These are phyloP conservation scores for Protomyces lactucae-debilis DNA, from an alignment of 1,139 yeast genomes.

Conservation along the genomic window DNA sequence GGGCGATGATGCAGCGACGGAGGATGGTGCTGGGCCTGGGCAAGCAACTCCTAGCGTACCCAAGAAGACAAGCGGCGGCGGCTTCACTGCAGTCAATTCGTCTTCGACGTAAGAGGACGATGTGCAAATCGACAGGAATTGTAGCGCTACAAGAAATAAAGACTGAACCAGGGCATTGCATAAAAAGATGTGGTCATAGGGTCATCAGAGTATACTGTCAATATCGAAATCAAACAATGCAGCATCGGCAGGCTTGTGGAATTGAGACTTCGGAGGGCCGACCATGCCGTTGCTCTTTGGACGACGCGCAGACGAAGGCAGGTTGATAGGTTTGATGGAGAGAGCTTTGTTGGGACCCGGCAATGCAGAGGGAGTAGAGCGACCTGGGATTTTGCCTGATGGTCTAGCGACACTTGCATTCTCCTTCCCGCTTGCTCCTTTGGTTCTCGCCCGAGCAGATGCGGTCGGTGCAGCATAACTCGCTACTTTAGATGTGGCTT, in stretches of 20 bases:
- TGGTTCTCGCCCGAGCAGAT: conserved; percentile 13
- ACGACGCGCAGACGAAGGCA: background rate
- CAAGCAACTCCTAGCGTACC: background rate
- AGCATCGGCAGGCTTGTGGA: background rate
- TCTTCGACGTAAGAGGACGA: background rate
- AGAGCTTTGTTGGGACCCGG: too few species aligned
- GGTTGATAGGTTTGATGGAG: background rate
- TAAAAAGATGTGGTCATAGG: background rate
- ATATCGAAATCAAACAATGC: background rate
- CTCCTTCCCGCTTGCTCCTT: background rate
- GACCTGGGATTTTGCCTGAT: too few species aligned
- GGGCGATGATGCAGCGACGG: background rate
- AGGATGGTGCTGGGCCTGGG: background rate
- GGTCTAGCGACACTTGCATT: background rate
- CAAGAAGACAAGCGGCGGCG: background rate
- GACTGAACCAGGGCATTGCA: background rate
- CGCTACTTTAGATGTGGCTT: background rate
- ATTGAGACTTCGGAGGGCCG: background rate
- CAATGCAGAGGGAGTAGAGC: too few species aligned
- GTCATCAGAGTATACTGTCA: background rate
- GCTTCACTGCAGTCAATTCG: conserved; percentile 2
- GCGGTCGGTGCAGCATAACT: conserved; percentile 14
- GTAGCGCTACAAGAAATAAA: background rate
- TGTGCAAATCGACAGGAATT: background rate
- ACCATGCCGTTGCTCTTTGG: background rate